Base-by-base conservation (phyloP, 768 basidiomycete genomes). In the Cytidiella melzeri region DNA sequence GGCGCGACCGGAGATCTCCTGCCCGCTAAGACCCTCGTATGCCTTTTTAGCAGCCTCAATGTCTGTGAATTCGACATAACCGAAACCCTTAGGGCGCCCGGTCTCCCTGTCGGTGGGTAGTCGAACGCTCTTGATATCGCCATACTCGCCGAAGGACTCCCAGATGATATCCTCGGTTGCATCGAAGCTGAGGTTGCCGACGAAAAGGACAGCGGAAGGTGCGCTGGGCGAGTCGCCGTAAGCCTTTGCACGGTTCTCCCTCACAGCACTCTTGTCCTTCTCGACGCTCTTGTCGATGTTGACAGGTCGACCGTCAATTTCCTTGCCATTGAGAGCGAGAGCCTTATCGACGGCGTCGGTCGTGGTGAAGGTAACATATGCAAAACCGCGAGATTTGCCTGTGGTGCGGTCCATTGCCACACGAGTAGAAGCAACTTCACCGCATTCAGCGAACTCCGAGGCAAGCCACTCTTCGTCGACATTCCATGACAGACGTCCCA, bases 391-490 rank as follows among this genome's bases (percentile, higher is more conserved):
- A 41, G 90, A 91, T 61, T 78, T 83, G 55, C 89, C 89, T 13
- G 82, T 79, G 56, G 82, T 81, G 51, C 87, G 84, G 57, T 92
- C 89, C 70, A 79, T 81, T 65, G 86, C 85, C 52, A 98, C 92
- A n/a, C 78, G 83, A 5, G 91, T 92, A n/a, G 81, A 82, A 53
- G 82, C 78, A 59, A 99, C 80, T 69, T 94, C 89, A 44, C 96
- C 96, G 59, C 84, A 93, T 47, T 76, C 73, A 26, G 84, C 81
- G 56, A 99, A 97, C 67, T 97, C 95, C 65, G 84, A 77, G 43
- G 85, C 81, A 54, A 98, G 83, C 76, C 92, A 89, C 67, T 97
- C 95, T 64, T 91, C 87, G 73, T 97, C 95, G 54, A 98, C 87
- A 65, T 88, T 90, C 94, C 94, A 99, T 11, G 92, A 94, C 40